phyloP scores from a whole-genome alignment of 225 moss, liverwort and hornwort genomes.

The Sphagnum tenellum region DNA sequence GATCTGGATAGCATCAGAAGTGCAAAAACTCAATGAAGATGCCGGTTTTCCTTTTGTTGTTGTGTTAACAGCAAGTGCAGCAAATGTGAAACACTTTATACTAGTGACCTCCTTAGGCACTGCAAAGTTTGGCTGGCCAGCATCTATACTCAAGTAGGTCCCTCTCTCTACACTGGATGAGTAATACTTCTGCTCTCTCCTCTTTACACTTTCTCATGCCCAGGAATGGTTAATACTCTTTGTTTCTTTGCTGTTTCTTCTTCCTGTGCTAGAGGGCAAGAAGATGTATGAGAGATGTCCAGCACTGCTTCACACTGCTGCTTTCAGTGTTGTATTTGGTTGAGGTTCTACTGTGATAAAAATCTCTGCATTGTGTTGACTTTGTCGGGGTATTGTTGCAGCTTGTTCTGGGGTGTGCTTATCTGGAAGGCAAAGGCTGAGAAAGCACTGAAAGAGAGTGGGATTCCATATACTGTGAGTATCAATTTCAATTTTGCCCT shows the following conservation, averaged over 20 bases:
- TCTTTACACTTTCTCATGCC: no score
- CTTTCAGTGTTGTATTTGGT: background rate
- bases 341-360: background rate
- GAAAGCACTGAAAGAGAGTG: conserved; percentile 60
- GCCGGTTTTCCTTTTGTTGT: background rate
- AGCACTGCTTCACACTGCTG: background rate
- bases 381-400: conserved; percentile 14
- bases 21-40: background rate
- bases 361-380: background rate
- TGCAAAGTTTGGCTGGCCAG: conserved; percentile 79
- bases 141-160: conserved; percentile 66
- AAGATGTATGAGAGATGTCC: background rate
- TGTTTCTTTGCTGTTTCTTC: no score
- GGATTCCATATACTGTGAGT: conserved; percentile 68
- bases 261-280: background rate
- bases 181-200: no score
- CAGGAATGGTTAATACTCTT: no score
- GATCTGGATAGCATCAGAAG: background rate
- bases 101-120: conserved; percentile 84
- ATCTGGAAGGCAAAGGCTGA: conserved; percentile 92
- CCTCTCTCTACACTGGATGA: background rate
- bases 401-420: conserved; percentile 92
- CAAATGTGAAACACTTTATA: conserved; percentile 73
- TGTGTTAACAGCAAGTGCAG: conserved; percentile 46
- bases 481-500: no score